Evolutionary conservation across 73 alveolate genomes (phyloP), one percentile per base, ranked within the genome.

Genomic region (Paraurostyla sp.): DNA sequence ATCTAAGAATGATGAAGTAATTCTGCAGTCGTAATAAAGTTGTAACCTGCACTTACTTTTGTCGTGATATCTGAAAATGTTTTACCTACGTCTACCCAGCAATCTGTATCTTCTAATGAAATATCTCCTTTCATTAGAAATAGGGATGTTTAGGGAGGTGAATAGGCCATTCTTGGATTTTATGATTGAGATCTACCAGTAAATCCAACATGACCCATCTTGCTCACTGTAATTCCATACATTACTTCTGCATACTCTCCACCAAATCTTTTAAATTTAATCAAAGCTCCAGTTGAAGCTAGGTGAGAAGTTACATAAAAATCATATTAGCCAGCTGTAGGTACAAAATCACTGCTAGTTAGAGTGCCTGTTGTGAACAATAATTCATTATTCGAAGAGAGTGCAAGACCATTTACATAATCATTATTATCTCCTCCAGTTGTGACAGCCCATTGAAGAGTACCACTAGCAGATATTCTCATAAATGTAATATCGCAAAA

Each of bases 401-500:
- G 16, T 38, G 82, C 13, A 16, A 65, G 4, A 33, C 22, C 35
- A 16, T 36, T 38, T 9, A 65, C 23, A 35, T 2, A 4, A 7
- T 65, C 82, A 36, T 32, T 4, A 7, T 18, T 22, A 65, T 29
- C 1, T 32, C 82, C 82, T 65, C 82, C 82, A 7, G 46, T 9
- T 18, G 82, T 18, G 40, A 1, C 7, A 9, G 54, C 82, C 82
- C 82, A 65, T 38, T 38, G 42, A 9, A 65, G 7, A 13, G 36
- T 33, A 33, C 58, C 82, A 38, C 27, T 15, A 38, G 38, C 56
- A 40, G 27, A 27, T 7, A 65, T 22, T 40, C 41, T 65, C 9
- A 65, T 22, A 11, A 65, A 38, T 38, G 82, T 65, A 58, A 65
- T 38, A 65, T 65, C 82, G 58, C 82, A 65, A 36, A 38, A 38